phyloP scores from a whole-genome alignment of 257 asterid genomes.

The Forsythia suspensa region DNA sequence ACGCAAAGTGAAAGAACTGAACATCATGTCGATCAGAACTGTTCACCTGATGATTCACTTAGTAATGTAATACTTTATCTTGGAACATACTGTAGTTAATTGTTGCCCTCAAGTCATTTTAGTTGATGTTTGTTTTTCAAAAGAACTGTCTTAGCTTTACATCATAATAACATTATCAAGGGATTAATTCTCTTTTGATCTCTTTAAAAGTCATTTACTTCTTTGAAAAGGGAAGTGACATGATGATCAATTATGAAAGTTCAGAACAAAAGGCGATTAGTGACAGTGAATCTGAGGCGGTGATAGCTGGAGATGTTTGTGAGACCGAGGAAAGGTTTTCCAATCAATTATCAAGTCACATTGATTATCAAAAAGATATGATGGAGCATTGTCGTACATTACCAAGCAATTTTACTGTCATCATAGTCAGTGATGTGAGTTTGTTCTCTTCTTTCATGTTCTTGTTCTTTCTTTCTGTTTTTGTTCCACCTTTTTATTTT shows the following conservation, averaged over 20 bases:
- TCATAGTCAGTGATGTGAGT: constrained; percentile 23
- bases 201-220: background rate
- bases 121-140: background rate
- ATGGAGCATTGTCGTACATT: background rate
- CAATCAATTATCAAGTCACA: background rate
- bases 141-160: background rate
- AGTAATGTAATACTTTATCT: constrained; percentile 1
- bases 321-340: background rate
- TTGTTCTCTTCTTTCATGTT: background rate
- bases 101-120: background rate
- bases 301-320: background rate
- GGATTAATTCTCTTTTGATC: background rate
- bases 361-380: background rate
- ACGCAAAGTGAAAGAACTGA: constrained; percentile 1
- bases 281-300: background rate
- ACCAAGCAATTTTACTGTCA: background rate
- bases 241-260: background rate
- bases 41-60: background rate
- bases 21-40: background rate
- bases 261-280: background rate
- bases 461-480: background rate
- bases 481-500: background rate
- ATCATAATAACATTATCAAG: background rate
- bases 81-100: background rate
- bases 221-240: background rate